Base-by-base conservation (phyloP, 192 early-diverging fungal species). In the Rhizoclosmatium sp. region DNA sequence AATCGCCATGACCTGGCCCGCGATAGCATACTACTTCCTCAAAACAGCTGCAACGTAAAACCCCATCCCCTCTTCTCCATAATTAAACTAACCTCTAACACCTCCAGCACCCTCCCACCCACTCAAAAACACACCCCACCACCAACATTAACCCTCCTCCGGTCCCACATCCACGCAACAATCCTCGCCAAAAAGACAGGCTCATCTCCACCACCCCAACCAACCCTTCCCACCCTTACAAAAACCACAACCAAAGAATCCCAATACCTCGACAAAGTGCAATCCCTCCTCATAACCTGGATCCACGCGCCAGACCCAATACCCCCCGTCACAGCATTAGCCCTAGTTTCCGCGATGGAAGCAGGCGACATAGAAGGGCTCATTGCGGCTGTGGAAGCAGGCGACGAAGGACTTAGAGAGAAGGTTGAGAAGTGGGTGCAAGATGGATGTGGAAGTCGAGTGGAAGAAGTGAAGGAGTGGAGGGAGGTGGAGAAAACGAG, bases 311-410 rank as follows among this genome's bases (percentile, higher is more conserved):
- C 54, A 56, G 19, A 56, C 19, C 54, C 54, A 1, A 9, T n/a
- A 56, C 19, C 54, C 54, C 54, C 54, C 54, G 54, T n/a, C 54
- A 56, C 54, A n/a, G 54, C 54, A n/a, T 56, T 56, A n/a, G 54
- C 54, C 10, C 10, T 56, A n/a, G 9, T 56, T 9, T 9, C 9
- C 19, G 54, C 54, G 54, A 56, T 56, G 54, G 54, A 56, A 56
- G 54, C 19, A n/a, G 54, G 54, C 10, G 54, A 56, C 31, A 31
- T 31, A n/a, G 54, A 56, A 56, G 54, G 54, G 54, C 19, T 56
- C 10, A n/a, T 56, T 9, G 54, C 10, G 54, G 9, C 19, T 9
- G 54, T 56, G 54, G 10, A 56, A 56, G 9, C 54, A 14, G 54
- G 10, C 54, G 54, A 56, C 10, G 54, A n/a, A n/a, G 54, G 9